Evolutionary conservation across 108 stramenopile genomes (phyloP).

Genomic region (Stephanodiscus triporus): DNA sequence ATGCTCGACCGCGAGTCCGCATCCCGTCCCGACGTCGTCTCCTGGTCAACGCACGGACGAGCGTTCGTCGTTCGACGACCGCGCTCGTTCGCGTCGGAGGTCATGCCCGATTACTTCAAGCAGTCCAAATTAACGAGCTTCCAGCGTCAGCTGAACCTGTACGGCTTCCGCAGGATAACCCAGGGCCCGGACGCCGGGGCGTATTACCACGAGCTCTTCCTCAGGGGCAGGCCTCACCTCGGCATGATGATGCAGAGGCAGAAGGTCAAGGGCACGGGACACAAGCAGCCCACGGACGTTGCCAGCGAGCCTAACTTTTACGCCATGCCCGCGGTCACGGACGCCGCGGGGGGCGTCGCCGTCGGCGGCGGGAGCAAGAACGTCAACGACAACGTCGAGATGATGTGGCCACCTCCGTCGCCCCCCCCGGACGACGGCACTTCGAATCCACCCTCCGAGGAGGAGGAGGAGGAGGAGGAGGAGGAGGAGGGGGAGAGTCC

Average conservation of each 20-base stretch:
- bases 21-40: conserved; percentile 45
- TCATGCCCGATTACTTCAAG: conserved; percentile 89
- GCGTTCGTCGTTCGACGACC: conserved; percentile 87
- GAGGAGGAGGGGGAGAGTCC: no score
- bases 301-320: conserved; percentile 88
- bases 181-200: conserved; percentile 87
- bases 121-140: conserved; percentile 87
- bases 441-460: neutral
- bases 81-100: conserved; percentile 78
- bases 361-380: neutral
- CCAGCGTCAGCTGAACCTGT: conserved; percentile 90
- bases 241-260: conserved; percentile 80
- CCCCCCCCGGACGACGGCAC: neutral
- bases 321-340: conserved; percentile 49
- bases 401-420: neutral
- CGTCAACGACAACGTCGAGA: neutral
- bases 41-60: conserved; percentile 85
- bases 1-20: conserved; percentile 70
- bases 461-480: no score
- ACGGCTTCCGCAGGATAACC: conserved; percentile 91
- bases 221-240: conserved; percentile 76
- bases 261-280: conserved; percentile 90
- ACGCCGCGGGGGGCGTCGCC: neutral
- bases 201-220: conserved; percentile 86
- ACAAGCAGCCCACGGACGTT: conserved; percentile 87